Percentiles rank a stretch among this genome's conserved stretches.
Conservation (phyloP, 192 early-diverging fungal genomes). For the Gamsiella multidivaricata region DNA sequence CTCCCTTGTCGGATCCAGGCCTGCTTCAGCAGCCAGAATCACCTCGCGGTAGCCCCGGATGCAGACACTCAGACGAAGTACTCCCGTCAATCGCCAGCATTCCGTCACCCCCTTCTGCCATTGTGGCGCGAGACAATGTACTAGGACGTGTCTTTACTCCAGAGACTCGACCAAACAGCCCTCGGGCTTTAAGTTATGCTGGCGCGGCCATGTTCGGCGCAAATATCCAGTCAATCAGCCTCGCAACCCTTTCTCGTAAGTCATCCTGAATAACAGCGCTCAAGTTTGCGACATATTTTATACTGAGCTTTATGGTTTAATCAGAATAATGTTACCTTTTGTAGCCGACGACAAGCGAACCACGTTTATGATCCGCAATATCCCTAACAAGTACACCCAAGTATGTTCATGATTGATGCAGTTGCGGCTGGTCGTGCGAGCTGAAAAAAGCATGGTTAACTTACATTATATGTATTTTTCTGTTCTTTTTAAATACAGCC, state of each 20-base stretch:
- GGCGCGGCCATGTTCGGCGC: background rate
- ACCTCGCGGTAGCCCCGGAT: too few species aligned
- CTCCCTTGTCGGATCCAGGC: too few species aligned
- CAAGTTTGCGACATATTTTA: background rate
- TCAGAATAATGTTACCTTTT: too few species aligned
- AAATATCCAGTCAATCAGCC: background rate
- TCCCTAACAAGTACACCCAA: slow-evolving; percentile 89
- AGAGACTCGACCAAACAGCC: too few species aligned
- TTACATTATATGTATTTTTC: background rate
- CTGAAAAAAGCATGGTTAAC: background rate
- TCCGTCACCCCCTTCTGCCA: too few species aligned
- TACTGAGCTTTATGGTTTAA: too few species aligned
- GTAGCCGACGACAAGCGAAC: slow-evolving; percentile 75
- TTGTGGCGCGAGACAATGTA: too few species aligned
- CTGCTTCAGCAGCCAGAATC: too few species aligned
- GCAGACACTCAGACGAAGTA: too few species aligned
- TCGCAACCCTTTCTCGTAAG: background rate
- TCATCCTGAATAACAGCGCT: too few species aligned
- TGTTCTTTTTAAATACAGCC: slow-evolving; percentile 53
- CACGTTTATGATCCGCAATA: slow-evolving; percentile 89
- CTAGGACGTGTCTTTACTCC: background rate
- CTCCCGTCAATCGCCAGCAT: too few species aligned
- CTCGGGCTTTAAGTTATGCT: background rate
- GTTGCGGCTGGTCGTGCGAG: background rate
- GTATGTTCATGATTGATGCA: slow-evolving; percentile 37